A percentile compares a stretch with the other conserved stretches of the same genome.
Evolutionary conservation across 2,329 filamentous ascomycete genomes (phyloP).

Genomic region (Aspergillus texensis): DNA sequence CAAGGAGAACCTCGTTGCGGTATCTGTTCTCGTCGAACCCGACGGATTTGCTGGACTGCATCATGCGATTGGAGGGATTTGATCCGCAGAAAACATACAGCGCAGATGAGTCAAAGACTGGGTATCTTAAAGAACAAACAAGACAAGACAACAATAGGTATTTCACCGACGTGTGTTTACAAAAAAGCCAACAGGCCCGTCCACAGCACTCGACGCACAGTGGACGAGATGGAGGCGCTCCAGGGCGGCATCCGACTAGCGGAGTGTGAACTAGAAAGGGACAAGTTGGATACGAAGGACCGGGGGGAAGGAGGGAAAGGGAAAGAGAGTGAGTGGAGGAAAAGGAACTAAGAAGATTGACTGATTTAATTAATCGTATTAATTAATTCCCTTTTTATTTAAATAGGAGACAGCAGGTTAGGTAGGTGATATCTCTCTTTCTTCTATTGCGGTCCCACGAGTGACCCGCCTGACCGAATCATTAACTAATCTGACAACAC

Average conservation of each 20-base stretch:
- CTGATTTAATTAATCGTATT: constrained; percentile 1
- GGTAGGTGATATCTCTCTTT: constrained; percentile 11
- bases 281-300: constrained; percentile 14
- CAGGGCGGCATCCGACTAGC: constrained; percentile 35
- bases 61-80: constrained; percentile 25
- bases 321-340: constrained; percentile 7
- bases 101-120: constrained; percentile 7
- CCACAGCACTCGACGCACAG: constrained; percentile 34
- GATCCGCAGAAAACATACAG: constrained; percentile 17
- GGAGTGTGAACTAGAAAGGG: constrained; percentile 9
- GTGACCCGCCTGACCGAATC: constrained; percentile 24
- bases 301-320: constrained; percentile 11
- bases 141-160: background rate
- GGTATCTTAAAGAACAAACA: constrained; percentile 1
- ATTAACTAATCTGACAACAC: constrained; percentile 10
- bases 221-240: constrained; percentile 34
- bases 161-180: constrained; percentile 13
- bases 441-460: constrained; percentile 16
- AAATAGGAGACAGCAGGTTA: background rate
- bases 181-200: constrained; percentile 29
- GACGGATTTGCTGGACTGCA: constrained; percentile 23
- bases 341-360: constrained; percentile 1
- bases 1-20: constrained; percentile 38
- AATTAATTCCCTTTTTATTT: constrained; percentile 1
- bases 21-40: constrained; percentile 42